Conservation (phyloP, 2,329 filamentous ascomycete genomes). For the Coleophoma cylindrospora region DNA sequence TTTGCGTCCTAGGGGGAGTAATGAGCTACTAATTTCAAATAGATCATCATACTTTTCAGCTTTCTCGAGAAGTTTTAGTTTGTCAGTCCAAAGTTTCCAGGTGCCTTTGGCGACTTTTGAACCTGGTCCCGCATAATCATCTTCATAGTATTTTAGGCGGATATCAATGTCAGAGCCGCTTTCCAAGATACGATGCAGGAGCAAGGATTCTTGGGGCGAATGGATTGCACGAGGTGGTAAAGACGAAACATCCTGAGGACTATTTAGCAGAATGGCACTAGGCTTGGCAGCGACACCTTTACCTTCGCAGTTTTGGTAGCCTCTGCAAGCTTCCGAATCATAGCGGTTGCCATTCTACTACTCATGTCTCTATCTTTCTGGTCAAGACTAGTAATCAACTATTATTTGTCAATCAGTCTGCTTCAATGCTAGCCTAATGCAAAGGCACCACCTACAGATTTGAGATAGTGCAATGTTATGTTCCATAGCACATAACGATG, state of each 20-base stretch:
- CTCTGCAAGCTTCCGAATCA: slow-evolving; percentile 24
- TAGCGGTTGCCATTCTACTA: slow-evolving; percentile 19
- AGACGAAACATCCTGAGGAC: slow-evolving; percentile 16
- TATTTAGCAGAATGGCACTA: background rate
- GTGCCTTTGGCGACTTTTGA: slow-evolving; percentile 27
- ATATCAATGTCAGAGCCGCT: slow-evolving; percentile 14
- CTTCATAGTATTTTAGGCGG: slow-evolving; percentile 20
- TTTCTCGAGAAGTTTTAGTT: slow-evolving; percentile 18
- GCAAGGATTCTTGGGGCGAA: slow-evolving; percentile 25
- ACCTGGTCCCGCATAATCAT: slow-evolving; percentile 24
- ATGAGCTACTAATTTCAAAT: slow-evolving; percentile 15
- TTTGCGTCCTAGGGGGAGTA: slow-evolving; percentile 23
- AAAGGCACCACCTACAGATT: slow-evolving; percentile 17
- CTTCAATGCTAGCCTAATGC: no score
- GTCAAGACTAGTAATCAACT: slow-evolving; percentile 5
- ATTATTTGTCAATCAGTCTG: no score
- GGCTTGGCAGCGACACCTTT: slow-evolving; percentile 6
- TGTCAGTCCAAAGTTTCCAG: slow-evolving; percentile 26
- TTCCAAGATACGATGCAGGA: slow-evolving; percentile 22
- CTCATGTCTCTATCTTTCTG: slow-evolving; percentile 22
- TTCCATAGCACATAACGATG: slow-evolving; percentile 28
- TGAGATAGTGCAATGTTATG: slow-evolving; percentile 24
- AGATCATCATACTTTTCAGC: slow-evolving; percentile 22
- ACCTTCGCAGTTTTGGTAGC: slow-evolving; percentile 23
- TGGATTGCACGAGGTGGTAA: slow-evolving; percentile 26